Base-by-base conservation (phyloP, 257 asterid genomes). In the Primulina eburnea region DNA sequence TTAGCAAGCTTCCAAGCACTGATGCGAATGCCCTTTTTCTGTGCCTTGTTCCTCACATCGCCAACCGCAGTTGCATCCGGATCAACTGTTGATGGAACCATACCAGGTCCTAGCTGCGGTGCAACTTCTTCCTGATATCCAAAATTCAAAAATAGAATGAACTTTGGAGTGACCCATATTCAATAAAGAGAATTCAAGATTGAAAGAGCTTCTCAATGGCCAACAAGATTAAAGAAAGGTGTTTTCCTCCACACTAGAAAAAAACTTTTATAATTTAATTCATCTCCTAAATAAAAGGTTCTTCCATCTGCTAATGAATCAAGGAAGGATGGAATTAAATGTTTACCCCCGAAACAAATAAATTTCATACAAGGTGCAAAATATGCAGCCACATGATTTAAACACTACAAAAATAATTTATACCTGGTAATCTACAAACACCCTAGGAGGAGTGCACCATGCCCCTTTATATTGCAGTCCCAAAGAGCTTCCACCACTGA, bases 381-480 rank as follows among this genome's bases (percentile, higher is more conserved):
- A 50, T 17, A 50, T 16, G 57, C 21, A 50, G 57, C 57, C 57
- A 50, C 20, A 1, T 5, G 3, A 50, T 50, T 50, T 50, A 50
- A 50, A 50, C 8, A 50, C 57, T 8, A 28, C 38, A 40, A 16
- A 16, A 30, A 24, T 35, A 50, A 71, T 8, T 43, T 24, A 5
- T 85, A 94, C 99, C 96, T 94, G 97, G 75, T 94, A 94, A 77
- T 91, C 99, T 26, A 94, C 96, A 72, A 94, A 91, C 64, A 94
- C 96, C 72, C 99, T 80, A 64, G 99, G 99, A 77, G 99, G 99
- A 73, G 99, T 94, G 87, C 99, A 94, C 99, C 97, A 94, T 43
- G 97, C 97, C 72, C 99, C 99, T 81, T 94, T 94, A 72, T 91
- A 94, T 71, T 94, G 99, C 80, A 94, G 86, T 50, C 97, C 99